Evolutionary conservation across 129 eudicot genomes (phyloP), one percentile per base, ranked within the genome.

Genomic region (Artemisia argyi): DNA sequence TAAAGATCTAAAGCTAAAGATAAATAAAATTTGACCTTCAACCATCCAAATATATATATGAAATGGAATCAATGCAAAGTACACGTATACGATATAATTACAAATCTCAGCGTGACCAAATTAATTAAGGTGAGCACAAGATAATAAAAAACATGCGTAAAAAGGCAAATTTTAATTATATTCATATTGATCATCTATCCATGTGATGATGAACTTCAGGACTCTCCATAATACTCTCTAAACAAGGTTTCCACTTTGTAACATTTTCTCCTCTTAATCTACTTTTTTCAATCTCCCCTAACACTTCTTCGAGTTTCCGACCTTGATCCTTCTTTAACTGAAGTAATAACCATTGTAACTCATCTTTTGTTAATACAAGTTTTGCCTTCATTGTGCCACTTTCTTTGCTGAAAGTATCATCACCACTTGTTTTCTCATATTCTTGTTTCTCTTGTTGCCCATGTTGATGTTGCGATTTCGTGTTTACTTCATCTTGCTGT

Each of bases 141-240:
- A 46, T 46, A 35, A 17, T 42, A 22, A 13, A n/a, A 47, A 49
- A 6, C 8, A 69, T 15, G 80, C 80, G 64, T 50, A 63, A 62
- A 44, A 52, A 10, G n/a, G 73, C 61, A 74, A 80, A 53, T 61
- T 54, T 3, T 22, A 22, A 22, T 7, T 59, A 17, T 20, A 18
- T 8, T 61, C 66, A 74, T 44, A 52, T 13, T 65, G 74, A 35
- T 39, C 46, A 78, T 84, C 92, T 78, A 51, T 85, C 87, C 90
- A 90, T 85, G 39, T 56, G 61, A 54, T 71, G 77, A 26, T 71
- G 82, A 46, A 76, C 66, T 35, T 91, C 90, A 84, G 96, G 92
- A 66, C 79, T 73, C 82, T 91, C 97, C 80, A 62, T 76, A 63
- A 91, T 91, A 74, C 92, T 88, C 18, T 91, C 96, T 61, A 91